These are phyloP conservation scores for Poa pratensis DNA, from an alignment of 176 grass and related monocot species.

Conservation along the genomic window DNA sequence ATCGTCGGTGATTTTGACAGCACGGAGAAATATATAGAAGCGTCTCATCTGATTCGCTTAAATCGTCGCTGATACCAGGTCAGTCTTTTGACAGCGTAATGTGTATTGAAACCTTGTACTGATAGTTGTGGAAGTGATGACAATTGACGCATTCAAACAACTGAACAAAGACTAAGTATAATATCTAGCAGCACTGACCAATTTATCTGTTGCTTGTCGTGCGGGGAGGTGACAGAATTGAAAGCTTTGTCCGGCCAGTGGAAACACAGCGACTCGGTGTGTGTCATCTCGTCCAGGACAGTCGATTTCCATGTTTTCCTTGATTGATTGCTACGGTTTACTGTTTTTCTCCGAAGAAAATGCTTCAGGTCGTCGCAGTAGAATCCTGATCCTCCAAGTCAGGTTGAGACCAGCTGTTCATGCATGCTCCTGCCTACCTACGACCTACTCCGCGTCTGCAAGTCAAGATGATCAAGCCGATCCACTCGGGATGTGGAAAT, in stretches of 20 bases:
- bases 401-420: neutral
- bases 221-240: constrained; percentile 33
- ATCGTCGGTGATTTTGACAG: too few relatives aligned
- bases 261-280: constrained; percentile 26
- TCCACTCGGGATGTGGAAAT: constrained; percentile 18
- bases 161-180: neutral
- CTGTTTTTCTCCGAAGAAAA: constrained; percentile 23
- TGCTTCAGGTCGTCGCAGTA: neutral
- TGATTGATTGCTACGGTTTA: neutral
- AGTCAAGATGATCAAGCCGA: constrained; percentile 27
- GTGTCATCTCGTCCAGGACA: neutral
- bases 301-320: neutral
- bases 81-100: too few relatives aligned
- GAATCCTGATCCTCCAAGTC: neutral
- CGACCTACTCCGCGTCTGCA: neutral
- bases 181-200: neutral
- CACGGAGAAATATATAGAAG: too few relatives aligned
- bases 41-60: too few relatives aligned
- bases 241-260: neutral
- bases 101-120: too few relatives aligned
- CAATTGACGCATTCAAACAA: neutral
- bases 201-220: neutral
- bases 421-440: neutral
- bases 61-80: too few relatives aligned
- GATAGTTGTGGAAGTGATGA: neutral